Base-by-base conservation (phyloP, 768 basidiomycete species). In the Russula brevipes region DNA sequence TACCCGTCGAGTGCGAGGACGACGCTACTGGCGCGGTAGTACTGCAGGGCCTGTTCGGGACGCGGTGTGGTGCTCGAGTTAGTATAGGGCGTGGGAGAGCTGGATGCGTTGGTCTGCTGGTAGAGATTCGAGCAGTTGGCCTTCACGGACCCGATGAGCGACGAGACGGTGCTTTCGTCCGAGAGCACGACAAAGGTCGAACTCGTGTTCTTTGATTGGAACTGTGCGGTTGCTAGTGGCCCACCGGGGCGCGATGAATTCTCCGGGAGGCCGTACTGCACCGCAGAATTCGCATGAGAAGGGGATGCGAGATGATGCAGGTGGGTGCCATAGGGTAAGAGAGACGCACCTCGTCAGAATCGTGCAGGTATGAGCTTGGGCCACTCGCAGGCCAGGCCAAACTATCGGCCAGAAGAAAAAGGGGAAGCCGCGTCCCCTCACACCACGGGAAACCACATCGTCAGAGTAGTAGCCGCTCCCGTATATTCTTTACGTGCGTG, bases 241-340 rank as follows among this genome's bases (percentile, higher is more conserved):
- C 77, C 76, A 2, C 76, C 77, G 0, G 77, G 76, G 7, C 77
- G 71, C 19, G 70, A 71, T 11, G 72, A 69, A 59, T 77, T 77
- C 45, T 70, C 68, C 3, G 72, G 70, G 5, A 68, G 66, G 30
- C 76, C 76, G 49, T 77, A 77, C 76, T 78, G 63, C n/a, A 17
- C 30, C 24, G 2, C 30, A 4, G 1, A 38, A n/a, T 11, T n/a
- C 11, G 19, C 17, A n/a, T 60, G 16, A 45, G 42, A 35, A 4
- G 2, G 16, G 24, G 3, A 3, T 5, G 11, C 6, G 19, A 33
- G 33, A 31, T 51, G 2, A 17, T 8, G 33, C 38, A 39, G 38
- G 38, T 39, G 12, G 8, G 38, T 12, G 38, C 38, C 10, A 24
- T 10, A 24, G 44, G 17, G n/a, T 31, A 11, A 9, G 31, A 39